Percentiles rank a stretch among this genome's conserved stretches.
Evolutionary conservation across 441 rosid genomes (phyloP).

Genomic region (Syzygium malaccense): DNA sequence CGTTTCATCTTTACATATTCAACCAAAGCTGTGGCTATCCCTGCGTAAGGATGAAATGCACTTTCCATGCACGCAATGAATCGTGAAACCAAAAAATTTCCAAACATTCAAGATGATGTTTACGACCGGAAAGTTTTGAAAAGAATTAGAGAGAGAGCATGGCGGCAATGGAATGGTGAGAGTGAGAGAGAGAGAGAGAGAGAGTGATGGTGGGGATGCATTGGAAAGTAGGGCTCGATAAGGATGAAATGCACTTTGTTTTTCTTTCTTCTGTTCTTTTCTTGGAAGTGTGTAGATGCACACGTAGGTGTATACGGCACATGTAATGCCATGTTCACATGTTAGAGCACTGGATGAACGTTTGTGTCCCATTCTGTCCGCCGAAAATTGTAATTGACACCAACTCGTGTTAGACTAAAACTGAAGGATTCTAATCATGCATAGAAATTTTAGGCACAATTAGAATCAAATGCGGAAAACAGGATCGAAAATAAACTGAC

Average conservation of each 20-base stretch:
- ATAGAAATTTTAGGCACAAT: too few species aligned
- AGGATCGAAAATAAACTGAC: too few species aligned
- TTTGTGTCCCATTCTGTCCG: background rate
- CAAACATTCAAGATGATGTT: background rate
- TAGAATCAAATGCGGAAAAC: too few species aligned
- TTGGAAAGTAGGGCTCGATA: background rate
- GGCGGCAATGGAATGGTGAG: background rate
- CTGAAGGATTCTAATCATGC: too few species aligned
- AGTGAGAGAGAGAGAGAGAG: background rate
- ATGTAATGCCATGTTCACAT: background rate
- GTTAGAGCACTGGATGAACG: background rate
- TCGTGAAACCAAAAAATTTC: background rate
- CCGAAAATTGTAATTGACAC: background rate
- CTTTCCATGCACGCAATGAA: background rate
- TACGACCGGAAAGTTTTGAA: background rate
- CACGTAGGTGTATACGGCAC: background rate
- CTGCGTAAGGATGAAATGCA: too few species aligned
- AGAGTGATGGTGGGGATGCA: background rate
- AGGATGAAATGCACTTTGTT: background rate
- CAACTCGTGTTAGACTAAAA: too few species aligned
- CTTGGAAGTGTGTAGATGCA: background rate
- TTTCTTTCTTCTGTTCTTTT: background rate
- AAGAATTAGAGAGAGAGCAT: background rate
- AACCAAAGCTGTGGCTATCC: background rate
- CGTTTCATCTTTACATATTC: background rate